Base-by-base conservation (phyloP, 2,329 filamentous ascomycete genomes). In the Alternaria longipes region DNA sequence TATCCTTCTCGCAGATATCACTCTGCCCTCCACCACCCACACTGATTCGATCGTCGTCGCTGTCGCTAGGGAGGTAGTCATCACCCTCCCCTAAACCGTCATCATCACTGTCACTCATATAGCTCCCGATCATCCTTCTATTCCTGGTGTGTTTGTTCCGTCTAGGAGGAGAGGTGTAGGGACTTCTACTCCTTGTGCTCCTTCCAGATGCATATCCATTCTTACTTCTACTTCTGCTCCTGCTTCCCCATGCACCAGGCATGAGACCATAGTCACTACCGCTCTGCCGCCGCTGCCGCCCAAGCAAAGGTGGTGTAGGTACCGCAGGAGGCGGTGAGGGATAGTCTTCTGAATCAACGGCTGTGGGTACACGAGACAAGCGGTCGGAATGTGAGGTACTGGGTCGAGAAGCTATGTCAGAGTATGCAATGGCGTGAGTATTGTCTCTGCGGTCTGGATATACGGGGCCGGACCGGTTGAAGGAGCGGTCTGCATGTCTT, bases 401-500 rank as follows among this genome's bases (percentile, higher is more conserved):
- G 49, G 28, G 53, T 12, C 53, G 52, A n/a, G 57, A 63, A 11
- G 41, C 54, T 32, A 45, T 36, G 3, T 63, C 60, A 3, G 60
- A 63, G 22, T 41, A 36, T 2, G 52, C 16, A 8, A 9, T 30
- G 9, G 44, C 38, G 32, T 49, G 22, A 11, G 8, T 20, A n/a
- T 52, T 28, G 26, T 32, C 28, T 3, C 38, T 40, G 16, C 40
- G 11, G 40, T 16, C 9, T n/a, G 30, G 20, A 16, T 38, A 45
- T n/a, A 42, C 18, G 28, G 51, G 41, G 14, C 51, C 40, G 22
- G 38, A 28, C 40, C 34, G 20, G 45, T 50, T 30, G 8, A 36
- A 9, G 16, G 22, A 22, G 24, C 26, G 32, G 24, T 40, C 53
- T 49, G 36, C n/a, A 36, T 46, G 32, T 38, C 30, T 46, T 18